Conservation (phyloP, 2,329 filamentous ascomycete genomes). For the Sclerotinia minor region DNA sequence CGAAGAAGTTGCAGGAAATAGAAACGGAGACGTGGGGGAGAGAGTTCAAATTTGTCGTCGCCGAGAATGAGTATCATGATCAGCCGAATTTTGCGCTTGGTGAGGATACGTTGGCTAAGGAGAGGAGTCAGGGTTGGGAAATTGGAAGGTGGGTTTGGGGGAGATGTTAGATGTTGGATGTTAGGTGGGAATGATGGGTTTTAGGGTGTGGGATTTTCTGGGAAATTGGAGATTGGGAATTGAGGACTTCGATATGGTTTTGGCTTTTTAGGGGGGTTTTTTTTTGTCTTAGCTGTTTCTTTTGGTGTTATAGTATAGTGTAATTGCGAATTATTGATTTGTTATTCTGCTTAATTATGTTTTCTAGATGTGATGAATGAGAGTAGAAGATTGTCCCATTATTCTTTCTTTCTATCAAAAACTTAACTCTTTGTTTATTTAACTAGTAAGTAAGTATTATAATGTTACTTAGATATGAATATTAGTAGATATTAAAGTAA, state of each 20-base stretch:
- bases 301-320: neutral
- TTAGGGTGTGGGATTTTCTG: too few relatives aligned
- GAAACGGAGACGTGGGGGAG: constrained; percentile 21
- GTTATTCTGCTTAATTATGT: too few relatives aligned
- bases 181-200: neutral
- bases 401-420: too few relatives aligned
- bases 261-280: too few relatives aligned
- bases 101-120: constrained; percentile 4
- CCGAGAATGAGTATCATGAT: constrained; percentile 37
- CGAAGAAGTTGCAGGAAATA: constrained; percentile 46
- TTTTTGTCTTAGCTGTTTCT: neutral
- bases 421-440: too few relatives aligned
- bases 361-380: too few relatives aligned
- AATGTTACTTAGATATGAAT: too few relatives aligned
- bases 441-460: too few relatives aligned
- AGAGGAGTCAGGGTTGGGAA: constrained; percentile 4
- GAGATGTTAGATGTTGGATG: neutral
- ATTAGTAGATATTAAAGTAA: too few relatives aligned
- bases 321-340: too few relatives aligned
- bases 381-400: too few relatives aligned
- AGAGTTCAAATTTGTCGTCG: constrained; percentile 18
- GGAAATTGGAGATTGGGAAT: neutral
- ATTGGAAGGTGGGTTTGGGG: constrained; percentile 12
- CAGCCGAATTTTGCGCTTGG: constrained; percentile 33
- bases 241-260: neutral